Percentiles rank a stretch among this genome's conserved stretches.
Evolutionary conservation across 2,329 filamentous ascomycete species (phyloP).

Genomic region (Pyrenochaeta sp.): DNA sequence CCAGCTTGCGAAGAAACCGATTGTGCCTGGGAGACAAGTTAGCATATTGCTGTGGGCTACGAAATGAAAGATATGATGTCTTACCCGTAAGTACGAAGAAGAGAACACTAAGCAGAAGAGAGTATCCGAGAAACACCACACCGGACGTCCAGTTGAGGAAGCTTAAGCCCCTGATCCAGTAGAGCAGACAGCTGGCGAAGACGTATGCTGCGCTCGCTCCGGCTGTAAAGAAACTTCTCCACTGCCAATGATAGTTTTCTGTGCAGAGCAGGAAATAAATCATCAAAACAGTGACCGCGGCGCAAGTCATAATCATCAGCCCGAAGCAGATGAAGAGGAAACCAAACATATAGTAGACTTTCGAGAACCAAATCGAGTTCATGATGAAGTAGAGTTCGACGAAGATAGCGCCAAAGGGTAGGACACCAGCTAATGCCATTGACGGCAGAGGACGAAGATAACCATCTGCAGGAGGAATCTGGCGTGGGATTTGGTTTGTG

Average conservation of each 20-base stretch:
- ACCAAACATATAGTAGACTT: conserved; percentile 99
- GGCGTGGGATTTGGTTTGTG: conserved; percentile 96
- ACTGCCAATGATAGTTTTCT: conserved; percentile 99
- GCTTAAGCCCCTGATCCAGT: conserved; percentile 87
- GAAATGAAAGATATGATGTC: conserved; percentile 38
- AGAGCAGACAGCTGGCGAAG: conserved; percentile 88
- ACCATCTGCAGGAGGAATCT: conserved; percentile 84
- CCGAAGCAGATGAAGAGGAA: conserved; percentile 98
- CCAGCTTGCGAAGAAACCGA: conserved; percentile 96
- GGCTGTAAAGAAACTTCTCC: conserved; percentile 90
- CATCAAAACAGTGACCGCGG: conserved; percentile 89
- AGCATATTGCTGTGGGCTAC: conserved; percentile 3
- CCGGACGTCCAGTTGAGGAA: conserved; percentile 85
- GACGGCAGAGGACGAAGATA: conserved; percentile 89
- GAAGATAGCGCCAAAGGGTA: conserved; percentile 96
- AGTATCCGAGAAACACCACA: conserved; percentile 94
- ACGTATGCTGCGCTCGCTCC: conserved; percentile 92
- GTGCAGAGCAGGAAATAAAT: conserved; percentile 96
- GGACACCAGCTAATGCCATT: conserved; percentile 88
- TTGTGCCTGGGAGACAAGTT: conserved; percentile 70
- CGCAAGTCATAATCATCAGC: conserved; percentile 94
- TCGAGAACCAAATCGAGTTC: conserved; percentile 98
- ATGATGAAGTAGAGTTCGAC: conserved; percentile 99
- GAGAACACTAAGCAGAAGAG: conserved; percentile 83
- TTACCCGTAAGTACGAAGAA: conserved; percentile 94